These are phyloP conservation scores for Phylloporus sp. DNA, from an alignment of 768 basidiomycete genomes.

Conservation along the genomic window DNA sequence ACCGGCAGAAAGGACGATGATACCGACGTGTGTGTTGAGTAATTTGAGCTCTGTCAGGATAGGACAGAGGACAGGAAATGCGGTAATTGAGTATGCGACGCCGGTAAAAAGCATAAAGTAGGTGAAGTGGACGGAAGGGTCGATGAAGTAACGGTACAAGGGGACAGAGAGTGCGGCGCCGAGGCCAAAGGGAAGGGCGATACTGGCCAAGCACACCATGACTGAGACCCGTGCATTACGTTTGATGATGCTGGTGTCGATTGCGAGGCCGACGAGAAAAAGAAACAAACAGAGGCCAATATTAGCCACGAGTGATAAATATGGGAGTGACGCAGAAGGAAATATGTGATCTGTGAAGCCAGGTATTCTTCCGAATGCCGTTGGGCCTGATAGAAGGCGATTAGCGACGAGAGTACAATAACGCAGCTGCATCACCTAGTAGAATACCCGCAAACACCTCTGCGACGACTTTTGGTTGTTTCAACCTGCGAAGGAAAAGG, in stretches of 20 bases:
- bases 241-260: slow-evolving; percentile 74
- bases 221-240: slow-evolving; percentile 66
- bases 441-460: slow-evolving; percentile 87
- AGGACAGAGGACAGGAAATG: slow-evolving; percentile 81
- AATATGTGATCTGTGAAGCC: slow-evolving; percentile 86
- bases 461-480: slow-evolving; percentile 82
- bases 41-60: slow-evolving; percentile 90
- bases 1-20: slow-evolving; percentile 88
- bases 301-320: slow-evolving; percentile 81
- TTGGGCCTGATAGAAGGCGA: slow-evolving; percentile 32
- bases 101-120: slow-evolving; percentile 94
- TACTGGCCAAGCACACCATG: slow-evolving; percentile 74
- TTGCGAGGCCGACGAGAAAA: slow-evolving; percentile 90
- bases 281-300: slow-evolving; percentile 86
- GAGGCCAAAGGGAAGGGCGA: slow-evolving; percentile 82
- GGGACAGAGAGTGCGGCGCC: slow-evolving; percentile 72
- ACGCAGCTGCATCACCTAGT: slow-evolving; percentile 54
- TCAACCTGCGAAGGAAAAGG: slow-evolving; percentile 60
- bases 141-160: slow-evolving; percentile 49
- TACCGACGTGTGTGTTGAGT: slow-evolving; percentile 86
- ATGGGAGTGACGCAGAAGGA: slow-evolving; percentile 63
- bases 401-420: neutral
- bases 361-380: slow-evolving; percentile 75
- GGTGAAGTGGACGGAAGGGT: slow-evolving; percentile 63
- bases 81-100: slow-evolving; percentile 85